Conservation (phyloP, 495 filamentous ascomycete genomes). For the Penicillium antarcticum region DNA sequence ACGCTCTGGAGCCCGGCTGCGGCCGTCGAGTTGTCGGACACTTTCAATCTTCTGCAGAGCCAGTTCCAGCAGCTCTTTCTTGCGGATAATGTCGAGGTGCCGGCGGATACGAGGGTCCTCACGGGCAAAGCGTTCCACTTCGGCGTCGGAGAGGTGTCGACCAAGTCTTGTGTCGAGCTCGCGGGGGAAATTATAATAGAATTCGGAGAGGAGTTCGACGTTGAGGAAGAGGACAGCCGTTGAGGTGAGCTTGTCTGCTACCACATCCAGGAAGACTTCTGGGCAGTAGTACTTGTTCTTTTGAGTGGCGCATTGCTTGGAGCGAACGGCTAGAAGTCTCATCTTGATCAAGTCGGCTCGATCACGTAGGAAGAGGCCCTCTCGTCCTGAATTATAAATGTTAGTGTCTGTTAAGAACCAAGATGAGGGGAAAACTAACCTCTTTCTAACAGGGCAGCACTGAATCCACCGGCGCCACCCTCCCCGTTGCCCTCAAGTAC, state of each 20-base stretch:
- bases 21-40: conserved; percentile 69
- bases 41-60: conserved; percentile 93
- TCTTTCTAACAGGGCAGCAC: conserved; percentile 71
- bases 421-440: conserved; percentile 49
- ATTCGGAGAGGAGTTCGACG: conserved; percentile 93
- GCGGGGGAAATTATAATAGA: conserved; percentile 94
- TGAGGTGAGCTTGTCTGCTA: conserved; percentile 89
- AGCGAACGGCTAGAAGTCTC: conserved; percentile 81
- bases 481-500: conserved; percentile 77
- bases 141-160: conserved; percentile 67
- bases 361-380: conserved; percentile 90
- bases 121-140: conserved; percentile 85
- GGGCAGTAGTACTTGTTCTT: conserved; percentile 96
- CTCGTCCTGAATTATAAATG: conserved; percentile 59
- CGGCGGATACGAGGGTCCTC: conserved; percentile 86
- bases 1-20: conserved; percentile 29
- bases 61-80: conserved; percentile 90
- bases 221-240: conserved; percentile 97
- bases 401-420: conserved; percentile 12
- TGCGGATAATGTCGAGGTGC: conserved; percentile 85
- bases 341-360: conserved; percentile 85
- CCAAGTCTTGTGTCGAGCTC: conserved; percentile 88
- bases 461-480: conserved; percentile 89
- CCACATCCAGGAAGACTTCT: conserved; percentile 94
- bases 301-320: conserved; percentile 74